Conservation (phyloP, 495 filamentous ascomycete species). For the Entonaema liquescens region DNA sequence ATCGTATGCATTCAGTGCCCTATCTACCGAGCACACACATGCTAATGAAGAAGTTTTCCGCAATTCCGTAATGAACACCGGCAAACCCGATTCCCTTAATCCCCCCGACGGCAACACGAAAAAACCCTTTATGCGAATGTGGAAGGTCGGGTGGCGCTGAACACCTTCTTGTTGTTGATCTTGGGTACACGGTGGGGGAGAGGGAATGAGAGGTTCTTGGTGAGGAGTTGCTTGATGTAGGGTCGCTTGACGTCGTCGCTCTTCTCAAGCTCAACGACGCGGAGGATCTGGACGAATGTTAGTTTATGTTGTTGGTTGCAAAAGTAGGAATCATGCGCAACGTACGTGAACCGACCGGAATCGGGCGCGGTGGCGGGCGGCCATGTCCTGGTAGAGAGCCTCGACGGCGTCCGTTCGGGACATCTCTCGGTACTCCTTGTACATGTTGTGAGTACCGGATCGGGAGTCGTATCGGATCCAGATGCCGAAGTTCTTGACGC, state of each 20-base stretch:
- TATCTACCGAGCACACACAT: slow-evolving; percentile 48
- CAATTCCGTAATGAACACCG: slow-evolving; percentile 63
- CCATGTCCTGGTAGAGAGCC: slow-evolving; percentile 99
- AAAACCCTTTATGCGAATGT: slow-evolving; percentile 72
- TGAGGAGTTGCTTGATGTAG: slow-evolving; percentile 97
- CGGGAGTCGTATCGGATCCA: slow-evolving; percentile 99
- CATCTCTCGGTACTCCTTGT: slow-evolving; percentile 99
- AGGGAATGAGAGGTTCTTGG: slow-evolving; percentile 96
- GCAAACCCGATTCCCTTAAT: slow-evolving; percentile 60
- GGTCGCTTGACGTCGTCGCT: slow-evolving; percentile 90
- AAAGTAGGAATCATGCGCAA: slow-evolving; percentile 52
- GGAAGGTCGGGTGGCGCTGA: slow-evolving; percentile 86
- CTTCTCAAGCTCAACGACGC: slow-evolving; percentile 96
- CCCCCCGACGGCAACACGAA: slow-evolving; percentile 50
- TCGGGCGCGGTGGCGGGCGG: slow-evolving; percentile 94
- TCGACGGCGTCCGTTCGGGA: slow-evolving; percentile 93
- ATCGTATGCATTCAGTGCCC: slow-evolving; percentile 33
- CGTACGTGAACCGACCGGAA: slow-evolving; percentile 98
- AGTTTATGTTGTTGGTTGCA: slow-evolving; percentile 18
- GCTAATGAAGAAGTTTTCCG: slow-evolving; percentile 59
- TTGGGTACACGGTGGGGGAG: slow-evolving; percentile 93
- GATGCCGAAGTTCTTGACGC: slow-evolving; percentile 99
- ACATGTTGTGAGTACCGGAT: slow-evolving; percentile 99
- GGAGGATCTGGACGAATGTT: slow-evolving; percentile 78
- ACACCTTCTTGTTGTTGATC: slow-evolving; percentile 83